Conservation (phyloP, 164 flowering plant genomes). For the Magnolia sinica region DNA sequence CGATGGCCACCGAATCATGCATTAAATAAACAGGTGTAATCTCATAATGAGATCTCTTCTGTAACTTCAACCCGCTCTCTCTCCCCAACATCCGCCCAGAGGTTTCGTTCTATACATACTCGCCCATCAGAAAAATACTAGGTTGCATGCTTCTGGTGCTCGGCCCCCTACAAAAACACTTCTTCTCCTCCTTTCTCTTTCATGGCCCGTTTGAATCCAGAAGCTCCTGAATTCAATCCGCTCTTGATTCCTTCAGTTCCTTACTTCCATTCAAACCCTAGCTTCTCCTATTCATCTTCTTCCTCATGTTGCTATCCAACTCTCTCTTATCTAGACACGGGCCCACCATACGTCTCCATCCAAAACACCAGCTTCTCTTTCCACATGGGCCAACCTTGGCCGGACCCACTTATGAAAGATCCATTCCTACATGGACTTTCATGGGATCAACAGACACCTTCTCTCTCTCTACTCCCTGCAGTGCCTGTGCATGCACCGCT, state of each 20-base stretch:
- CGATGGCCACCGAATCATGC: neutral
- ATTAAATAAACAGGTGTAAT: neutral
- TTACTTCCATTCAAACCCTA: neutral
- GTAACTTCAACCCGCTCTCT: neutral
- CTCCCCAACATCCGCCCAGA: neutral
- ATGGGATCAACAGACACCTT: neutral
- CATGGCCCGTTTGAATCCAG: neutral
- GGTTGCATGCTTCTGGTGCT: neutral
- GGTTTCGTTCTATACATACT: too few species aligned
- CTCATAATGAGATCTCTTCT: neutral
- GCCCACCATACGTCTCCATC: neutral
- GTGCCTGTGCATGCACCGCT: neutral
- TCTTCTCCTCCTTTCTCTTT: neutral
- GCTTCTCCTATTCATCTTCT: neutral
- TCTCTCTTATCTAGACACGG: neutral
- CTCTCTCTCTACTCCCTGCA: neutral
- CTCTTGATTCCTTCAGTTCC: neutral
- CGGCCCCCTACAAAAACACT: neutral
- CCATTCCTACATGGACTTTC: neutral
- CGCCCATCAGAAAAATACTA: neutral
- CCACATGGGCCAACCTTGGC: neutral
- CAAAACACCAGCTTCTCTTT: neutral
- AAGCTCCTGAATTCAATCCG: neutral
- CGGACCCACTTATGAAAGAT: neutral
- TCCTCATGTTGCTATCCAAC: neutral